Evolutionary conservation across 2,329 filamentous ascomycete species (phyloP).

Genomic region (Fusarium subtropicale): DNA sequence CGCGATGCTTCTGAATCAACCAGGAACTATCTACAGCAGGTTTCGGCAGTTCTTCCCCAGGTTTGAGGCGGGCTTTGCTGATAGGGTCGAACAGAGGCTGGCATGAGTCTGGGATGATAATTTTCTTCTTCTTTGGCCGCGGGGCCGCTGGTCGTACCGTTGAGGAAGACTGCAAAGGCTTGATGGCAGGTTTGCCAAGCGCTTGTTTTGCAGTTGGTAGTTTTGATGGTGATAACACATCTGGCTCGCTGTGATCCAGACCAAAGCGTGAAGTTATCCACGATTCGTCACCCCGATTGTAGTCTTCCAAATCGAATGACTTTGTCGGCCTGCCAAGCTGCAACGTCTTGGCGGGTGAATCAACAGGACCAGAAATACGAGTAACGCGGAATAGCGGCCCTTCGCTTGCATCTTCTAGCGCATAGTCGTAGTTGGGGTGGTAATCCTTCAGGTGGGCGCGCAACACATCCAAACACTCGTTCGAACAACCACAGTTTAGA

Average conservation of each 20-base stretch:
- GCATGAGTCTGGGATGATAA: constrained; percentile 61
- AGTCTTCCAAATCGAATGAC: constrained; percentile 59
- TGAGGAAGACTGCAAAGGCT: constrained; percentile 20
- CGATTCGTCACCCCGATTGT: constrained; percentile 59
- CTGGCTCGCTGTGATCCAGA: constrained; percentile 47
- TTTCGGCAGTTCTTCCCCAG: constrained; percentile 61
- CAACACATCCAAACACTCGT: constrained; percentile 61
- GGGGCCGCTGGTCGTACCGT: constrained; percentile 5
- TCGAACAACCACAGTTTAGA: constrained; percentile 61
- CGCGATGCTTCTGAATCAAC: constrained; percentile 69
- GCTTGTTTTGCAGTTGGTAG: constrained; percentile 37
- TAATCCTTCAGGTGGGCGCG: constrained; percentile 59
- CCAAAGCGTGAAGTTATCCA: constrained; percentile 59
- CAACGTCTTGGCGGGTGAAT: constrained; percentile 53
- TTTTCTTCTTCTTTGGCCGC: constrained; percentile 43
- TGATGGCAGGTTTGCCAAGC: constrained; percentile 42
- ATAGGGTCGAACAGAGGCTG: constrained; percentile 68
- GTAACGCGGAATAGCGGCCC: constrained; percentile 56
- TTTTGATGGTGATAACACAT: constrained; percentile 43
- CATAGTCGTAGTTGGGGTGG: constrained; percentile 61
- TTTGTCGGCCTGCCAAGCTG: constrained; percentile 58
- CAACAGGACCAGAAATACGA: constrained; percentile 45
- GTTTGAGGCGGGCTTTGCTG: constrained; percentile 63
- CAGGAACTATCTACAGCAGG: constrained; percentile 61
- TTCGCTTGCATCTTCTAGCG: constrained; percentile 52